Base-by-base conservation (phyloP, 192 early-diverging fungal genomes). In the Hyaloraphidium curvatum region DNA sequence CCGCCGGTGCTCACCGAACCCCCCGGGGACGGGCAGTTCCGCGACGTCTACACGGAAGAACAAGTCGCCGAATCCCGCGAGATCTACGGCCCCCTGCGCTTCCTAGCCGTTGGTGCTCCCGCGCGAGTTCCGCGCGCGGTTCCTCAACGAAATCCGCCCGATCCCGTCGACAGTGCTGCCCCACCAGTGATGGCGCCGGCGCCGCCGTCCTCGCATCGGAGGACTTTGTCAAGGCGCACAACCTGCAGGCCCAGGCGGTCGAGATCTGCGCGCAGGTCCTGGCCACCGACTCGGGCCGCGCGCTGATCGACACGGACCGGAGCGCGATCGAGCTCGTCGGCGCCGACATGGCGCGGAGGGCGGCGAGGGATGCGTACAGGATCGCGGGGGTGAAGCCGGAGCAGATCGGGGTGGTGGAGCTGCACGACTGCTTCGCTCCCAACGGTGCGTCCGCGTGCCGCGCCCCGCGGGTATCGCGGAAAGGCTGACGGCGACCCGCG, bases 11-110 rank as follows among this genome's bases (percentile, higher is more conserved):
- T n/a, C n/a, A n/a, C n/a, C n/a, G n/a, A n/a, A n/a, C n/a, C n/a
- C n/a, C n/a, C n/a, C n/a, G n/a, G n/a, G 30, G 81, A 83, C 62
- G 69, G 79, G 16, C 81, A 83, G 66, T 83, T 81, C 69, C 71
- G 69, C 28, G 68, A 75, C 51, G 61, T 69, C 26, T 77, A 72
- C 53, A 67, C 75, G 4, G 55, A 77, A 51, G 77, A 79, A 19
- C 73, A 82, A 55, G 62, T 82, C 4, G 64, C 76, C 40, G 55
- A 70, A 11, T 76, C 79, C 1, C 65, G 64, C 53, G 70, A 68
- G 27, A 65, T 83, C 11, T 80, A 70, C 62, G 81, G 78, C 21
- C 79, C 79, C 9, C 40, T 83, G 51, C 80, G 77, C 31, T 72
- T 80, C 53, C 66, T 83, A 9, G n/a, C n/a, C n/a, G n/a, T n/a